Evolutionary conservation across 495 filamentous ascomycete species (phyloP).

Genomic region (Lophiostoma macrostomum): DNA sequence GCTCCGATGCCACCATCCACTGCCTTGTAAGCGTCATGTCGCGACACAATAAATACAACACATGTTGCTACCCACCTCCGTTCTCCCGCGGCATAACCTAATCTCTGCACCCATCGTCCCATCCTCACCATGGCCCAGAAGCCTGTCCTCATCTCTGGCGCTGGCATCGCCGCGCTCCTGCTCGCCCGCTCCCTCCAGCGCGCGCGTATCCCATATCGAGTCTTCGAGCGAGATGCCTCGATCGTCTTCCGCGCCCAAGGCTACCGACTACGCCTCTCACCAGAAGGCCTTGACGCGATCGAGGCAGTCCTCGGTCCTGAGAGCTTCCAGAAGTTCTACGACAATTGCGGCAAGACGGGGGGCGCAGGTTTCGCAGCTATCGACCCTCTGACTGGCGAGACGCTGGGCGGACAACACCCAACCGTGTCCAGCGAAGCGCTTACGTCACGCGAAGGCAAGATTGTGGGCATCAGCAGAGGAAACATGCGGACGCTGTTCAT

Average conservation of each 20-base stretch:
- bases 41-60: too few relatives aligned
- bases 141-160: constrained; percentile 54
- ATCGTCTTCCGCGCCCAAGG: constrained; percentile 49
- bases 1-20: too few relatives aligned
- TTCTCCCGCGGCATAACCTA: too few relatives aligned
- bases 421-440: constrained; percentile 28
- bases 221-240: constrained; percentile 52
- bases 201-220: constrained; percentile 48
- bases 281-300: constrained; percentile 52
- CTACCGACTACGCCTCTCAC: constrained; percentile 53
- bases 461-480: constrained; percentile 50
- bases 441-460: constrained; percentile 47
- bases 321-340: constrained; percentile 50
- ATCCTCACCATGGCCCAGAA: constrained; percentile 30
- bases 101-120: too few relatives aligned
- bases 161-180: constrained; percentile 51
- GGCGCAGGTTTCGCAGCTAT: constrained; percentile 46
- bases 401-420: constrained; percentile 20
- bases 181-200: constrained; percentile 49
- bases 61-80: too few relatives aligned
- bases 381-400: constrained; percentile 47
- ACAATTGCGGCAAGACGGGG: constrained; percentile 51
- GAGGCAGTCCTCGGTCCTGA: constrained; percentile 49
- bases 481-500: constrained; percentile 41
- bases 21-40: too few relatives aligned